Percentiles rank a stretch among this genome's conserved stretches.
These are phyloP conservation scores for Saturnispora hagleri DNA, from an alignment of 805 yeast genomes.

Conservation along the genomic window DNA sequence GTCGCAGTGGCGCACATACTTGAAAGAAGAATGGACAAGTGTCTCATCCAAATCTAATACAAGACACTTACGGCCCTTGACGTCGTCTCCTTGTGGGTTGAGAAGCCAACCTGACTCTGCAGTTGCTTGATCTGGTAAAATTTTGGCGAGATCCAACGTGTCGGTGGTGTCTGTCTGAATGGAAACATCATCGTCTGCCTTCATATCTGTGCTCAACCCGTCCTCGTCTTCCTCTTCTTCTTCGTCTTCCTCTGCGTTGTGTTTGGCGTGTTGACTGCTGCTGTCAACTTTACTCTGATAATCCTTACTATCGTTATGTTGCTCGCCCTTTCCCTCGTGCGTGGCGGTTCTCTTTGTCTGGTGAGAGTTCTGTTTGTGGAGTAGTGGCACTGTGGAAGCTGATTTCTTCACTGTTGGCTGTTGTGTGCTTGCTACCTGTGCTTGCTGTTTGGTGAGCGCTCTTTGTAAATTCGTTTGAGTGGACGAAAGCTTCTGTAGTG, in stretches of 20 bases:
- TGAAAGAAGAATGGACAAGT: constrained; percentile 89
- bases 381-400: background rate
- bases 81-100: constrained; percentile 40
- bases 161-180: constrained; percentile 28
- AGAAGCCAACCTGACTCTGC: constrained; percentile 60
- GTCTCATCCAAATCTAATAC: constrained; percentile 94
- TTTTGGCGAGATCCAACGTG: constrained; percentile 46
- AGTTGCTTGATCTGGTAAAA: constrained; percentile 66
- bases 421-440: constrained; percentile 10
- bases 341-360: background rate
- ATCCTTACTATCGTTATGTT: background rate
- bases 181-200: constrained; percentile 23
- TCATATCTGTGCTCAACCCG: constrained; percentile 1
- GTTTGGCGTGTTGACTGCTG: background rate
- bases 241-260: background rate
- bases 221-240: background rate
- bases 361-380: background rate
- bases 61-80: constrained; percentile 69
- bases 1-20: constrained; percentile 85
- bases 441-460: constrained; percentile 22
- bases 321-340: background rate
- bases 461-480: constrained; percentile 29
- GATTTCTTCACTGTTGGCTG: background rate
- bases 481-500: constrained; percentile 16
- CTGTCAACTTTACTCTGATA: background rate